Conservation (phyloP, 257 asterid genomes). For the Capsicum chinense region DNA sequence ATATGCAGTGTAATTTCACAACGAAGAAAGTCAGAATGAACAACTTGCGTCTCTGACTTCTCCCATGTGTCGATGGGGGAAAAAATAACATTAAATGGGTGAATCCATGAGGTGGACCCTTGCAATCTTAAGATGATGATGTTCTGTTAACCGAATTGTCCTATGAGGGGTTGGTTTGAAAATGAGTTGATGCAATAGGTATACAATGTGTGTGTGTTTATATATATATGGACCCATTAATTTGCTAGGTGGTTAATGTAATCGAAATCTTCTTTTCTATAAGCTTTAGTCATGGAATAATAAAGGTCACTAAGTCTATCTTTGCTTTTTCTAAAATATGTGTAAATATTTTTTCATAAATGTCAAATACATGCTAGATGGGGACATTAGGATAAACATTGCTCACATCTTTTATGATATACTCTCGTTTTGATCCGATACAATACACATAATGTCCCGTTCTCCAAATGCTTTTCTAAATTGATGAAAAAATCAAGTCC, state of each 20-base stretch:
- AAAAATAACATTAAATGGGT: neutral
- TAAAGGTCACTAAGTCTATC: too few species aligned
- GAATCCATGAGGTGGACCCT: slow-evolving; percentile 24
- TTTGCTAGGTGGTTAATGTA: neutral
- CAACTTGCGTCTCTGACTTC: neutral
- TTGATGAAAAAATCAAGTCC: too few species aligned
- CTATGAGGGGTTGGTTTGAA: neutral
- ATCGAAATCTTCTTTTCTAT: too few species aligned
- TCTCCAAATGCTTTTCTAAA: too few species aligned
- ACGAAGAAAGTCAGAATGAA: neutral
- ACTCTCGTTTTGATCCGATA: too few species aligned
- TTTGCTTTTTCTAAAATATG: too few species aligned
- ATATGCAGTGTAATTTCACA: neutral
- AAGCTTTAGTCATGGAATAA: too few species aligned
- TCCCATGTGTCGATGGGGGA: neutral
- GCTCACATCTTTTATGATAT: too few species aligned
- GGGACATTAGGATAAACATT: too few species aligned
- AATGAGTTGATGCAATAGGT: neutral
- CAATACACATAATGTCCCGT: too few species aligned
- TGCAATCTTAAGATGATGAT: neutral
- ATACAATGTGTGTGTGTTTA: neutral
- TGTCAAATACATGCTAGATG: too few species aligned
- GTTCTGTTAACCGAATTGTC: neutral
- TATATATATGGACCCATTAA: neutral
- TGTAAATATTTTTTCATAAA: too few species aligned